These are phyloP conservation scores for Epichloe amarillans DNA, from an alignment of 2,329 filamentous ascomycete genomes.

Conservation along the genomic window DNA sequence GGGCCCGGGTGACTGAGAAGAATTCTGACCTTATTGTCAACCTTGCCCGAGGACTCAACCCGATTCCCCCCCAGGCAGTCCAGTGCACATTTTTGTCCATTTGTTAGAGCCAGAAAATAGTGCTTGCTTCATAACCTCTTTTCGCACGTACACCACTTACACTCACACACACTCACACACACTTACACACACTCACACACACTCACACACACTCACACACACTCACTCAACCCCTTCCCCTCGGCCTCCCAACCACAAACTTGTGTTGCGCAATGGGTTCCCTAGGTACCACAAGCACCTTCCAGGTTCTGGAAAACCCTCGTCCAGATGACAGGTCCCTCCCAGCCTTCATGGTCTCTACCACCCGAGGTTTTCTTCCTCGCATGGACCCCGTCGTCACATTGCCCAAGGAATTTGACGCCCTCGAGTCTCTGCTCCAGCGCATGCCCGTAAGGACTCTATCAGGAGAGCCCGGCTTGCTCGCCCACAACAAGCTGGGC, in stretches of 20 bases:
- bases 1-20: slow-evolving; percentile 9
- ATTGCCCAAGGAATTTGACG: slow-evolving; percentile 61
- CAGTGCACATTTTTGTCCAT: too few species aligned
- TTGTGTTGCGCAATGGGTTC: slow-evolving; percentile 26
- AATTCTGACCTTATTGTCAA: neutral
- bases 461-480: slow-evolving; percentile 61
- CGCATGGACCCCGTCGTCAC: slow-evolving; percentile 46
- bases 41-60: neutral
- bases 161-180: neutral
- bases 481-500: slow-evolving; percentile 62
- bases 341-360: slow-evolving; percentile 69
- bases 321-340: slow-evolving; percentile 48
- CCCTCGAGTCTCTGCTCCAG: slow-evolving; percentile 57
- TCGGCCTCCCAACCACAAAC: neutral
- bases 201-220: neutral
- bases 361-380: slow-evolving; percentile 60
- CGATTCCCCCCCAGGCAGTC: too few species aligned
- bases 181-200: neutral
- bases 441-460: slow-evolving; percentile 68
- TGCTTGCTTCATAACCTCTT: too few species aligned
- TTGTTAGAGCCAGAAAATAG: too few species aligned
- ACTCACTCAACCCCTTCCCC: neutral
- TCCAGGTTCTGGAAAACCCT: slow-evolving; percentile 51
- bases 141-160: too few species aligned
- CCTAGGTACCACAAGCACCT: slow-evolving; percentile 24